A percentile compares a stretch with the other conserved stretches of the same genome.
Conservation (phyloP, 345 rosid species). For the Triadica sebifera region DNA sequence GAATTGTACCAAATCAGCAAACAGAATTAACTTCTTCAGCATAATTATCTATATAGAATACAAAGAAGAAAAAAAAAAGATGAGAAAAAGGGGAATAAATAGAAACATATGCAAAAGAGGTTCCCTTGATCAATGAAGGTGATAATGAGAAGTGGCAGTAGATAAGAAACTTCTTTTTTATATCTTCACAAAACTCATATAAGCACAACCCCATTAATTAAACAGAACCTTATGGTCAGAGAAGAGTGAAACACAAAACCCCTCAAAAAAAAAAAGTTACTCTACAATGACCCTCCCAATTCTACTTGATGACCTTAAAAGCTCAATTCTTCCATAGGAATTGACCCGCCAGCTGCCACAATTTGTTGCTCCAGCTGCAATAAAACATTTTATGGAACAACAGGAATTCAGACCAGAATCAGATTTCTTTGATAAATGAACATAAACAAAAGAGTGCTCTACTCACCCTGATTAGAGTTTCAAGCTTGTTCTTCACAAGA, state of each 20-base stretch:
- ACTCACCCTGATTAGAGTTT: constrained; percentile 66
- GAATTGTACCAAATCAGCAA: neutral
- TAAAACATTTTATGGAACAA: neutral
- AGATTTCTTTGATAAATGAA: neutral
- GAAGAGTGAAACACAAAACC: constrained; percentile 10
- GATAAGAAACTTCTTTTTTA: constrained; percentile 3
- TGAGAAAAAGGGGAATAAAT: neutral
- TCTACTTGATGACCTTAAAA: constrained; percentile 31
- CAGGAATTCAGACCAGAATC: neutral
- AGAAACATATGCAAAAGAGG: neutral
- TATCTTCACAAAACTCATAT: constrained; percentile 20
- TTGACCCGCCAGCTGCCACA: constrained; percentile 79
- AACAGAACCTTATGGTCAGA: constrained; percentile 14
- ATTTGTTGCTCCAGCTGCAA: constrained; percentile 89
- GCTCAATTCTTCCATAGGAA: constrained; percentile 50
- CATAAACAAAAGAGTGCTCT: neutral
- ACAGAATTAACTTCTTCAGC: neutral
- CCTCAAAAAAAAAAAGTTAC: constrained; percentile 9
- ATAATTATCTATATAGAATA: neutral
- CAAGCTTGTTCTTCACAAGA: constrained; percentile 75
- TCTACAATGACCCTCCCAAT: constrained; percentile 20
- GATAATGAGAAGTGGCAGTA: constrained; percentile 17
- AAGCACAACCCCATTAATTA: constrained; percentile 24
- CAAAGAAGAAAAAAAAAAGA: neutral
- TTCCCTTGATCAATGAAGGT: neutral